Evolutionary conservation across 495 filamentous ascomycete genomes (phyloP), one percentile per base, ranked within the genome.

Genomic region (Penicillium antarcticum): DNA sequence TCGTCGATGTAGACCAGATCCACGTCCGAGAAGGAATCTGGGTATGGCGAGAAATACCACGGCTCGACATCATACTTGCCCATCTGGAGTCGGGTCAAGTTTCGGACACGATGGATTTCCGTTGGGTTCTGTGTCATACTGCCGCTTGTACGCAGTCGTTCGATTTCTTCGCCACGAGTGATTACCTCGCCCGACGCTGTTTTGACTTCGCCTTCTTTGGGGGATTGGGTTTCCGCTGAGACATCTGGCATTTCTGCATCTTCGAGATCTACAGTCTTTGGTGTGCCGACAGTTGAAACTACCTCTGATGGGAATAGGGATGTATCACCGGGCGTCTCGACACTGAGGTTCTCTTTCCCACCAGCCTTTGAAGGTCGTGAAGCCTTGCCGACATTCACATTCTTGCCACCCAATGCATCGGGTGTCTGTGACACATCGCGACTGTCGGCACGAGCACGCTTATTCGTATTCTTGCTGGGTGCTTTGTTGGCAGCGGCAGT

Each of bases 61-160:
- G 94, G 92, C 67, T 95, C 92, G 40, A 98, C 78, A 57, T 96
- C 90, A 69, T 84, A 87, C 56, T 86, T 83, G 36, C 94, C 94
- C 80, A 98, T 96, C 69, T 98, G 94, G 2, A 97, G 85, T 29
- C 84, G 87, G 24, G 84, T 87, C 57, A 98, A 82, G 62, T 98
- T 98, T 51, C 94, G 87, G 37, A 98, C 95, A 32, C 94, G 89
- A 16, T 92, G 92, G 49, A 98, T 91, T 62, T 98, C 95, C 16
- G 95, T 89, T 37, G 94, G 94, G 57, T 96, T 97, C 63, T 98
- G 95, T 14, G 95, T 97, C 94, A 98, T 97, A 61, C 89, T 95
- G 40, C 94, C 94, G 35, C 85, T 85, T 6, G 91, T 96, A 35
- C 94, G 87, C 3, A 98, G 80, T 58, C 94, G 92, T 65, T 97